Evolutionary conservation across 1,284 basidiomycete genomes (phyloP), one percentile per base, ranked within the genome.

Genomic region (Tilletiopsis washingtonensis): DNA sequence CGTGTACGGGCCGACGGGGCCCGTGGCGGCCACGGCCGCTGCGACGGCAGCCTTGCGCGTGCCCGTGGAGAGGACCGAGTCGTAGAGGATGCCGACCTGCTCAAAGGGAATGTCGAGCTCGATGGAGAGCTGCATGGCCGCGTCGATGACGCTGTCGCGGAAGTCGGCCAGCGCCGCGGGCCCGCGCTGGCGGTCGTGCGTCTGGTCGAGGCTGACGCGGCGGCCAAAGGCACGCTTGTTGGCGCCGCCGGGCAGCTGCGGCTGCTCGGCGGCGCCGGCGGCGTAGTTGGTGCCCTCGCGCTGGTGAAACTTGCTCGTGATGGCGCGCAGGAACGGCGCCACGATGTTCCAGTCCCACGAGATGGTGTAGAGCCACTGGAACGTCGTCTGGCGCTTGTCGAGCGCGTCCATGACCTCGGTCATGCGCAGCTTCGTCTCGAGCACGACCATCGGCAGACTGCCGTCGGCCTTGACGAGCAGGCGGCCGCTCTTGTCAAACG

Each of bases 81-180:
- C 77, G 60, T 78, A 78, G 52, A 91, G 76, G 26, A 78, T 78
- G 3, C 89, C 90, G 85, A 60, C 57, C 44, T 74, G 69, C 54
- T 76, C 74, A 43, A 78, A 68, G 0, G 77, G 74, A 19, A 78
- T 67, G 49, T 76, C 76, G 25, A 78, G 67, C 55, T 77, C 74
- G 46, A 74, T 68, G 14, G 77, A 70, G 19, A 78, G 73, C 24
- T 75, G 66, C 40, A 73, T 74, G 12, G 76, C 75, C 7, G 77
- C 77, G 55, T 78, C 76, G 53, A 78, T 67, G 64, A 77, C 77
- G 24, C 75, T 73, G 29, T 73, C 72, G 27, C 76, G 71, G 74
- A 78, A 78, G 25, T 75, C 67, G 12, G 73, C 69, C 20, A 75
- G 39, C 26, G 55, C 49, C 51, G 57, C 52, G 3, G 61, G 58